These are phyloP conservation scores for Paecilomyces niveus DNA, from an alignment of 2,329 filamentous ascomycete genomes.

Conservation along the genomic window DNA sequence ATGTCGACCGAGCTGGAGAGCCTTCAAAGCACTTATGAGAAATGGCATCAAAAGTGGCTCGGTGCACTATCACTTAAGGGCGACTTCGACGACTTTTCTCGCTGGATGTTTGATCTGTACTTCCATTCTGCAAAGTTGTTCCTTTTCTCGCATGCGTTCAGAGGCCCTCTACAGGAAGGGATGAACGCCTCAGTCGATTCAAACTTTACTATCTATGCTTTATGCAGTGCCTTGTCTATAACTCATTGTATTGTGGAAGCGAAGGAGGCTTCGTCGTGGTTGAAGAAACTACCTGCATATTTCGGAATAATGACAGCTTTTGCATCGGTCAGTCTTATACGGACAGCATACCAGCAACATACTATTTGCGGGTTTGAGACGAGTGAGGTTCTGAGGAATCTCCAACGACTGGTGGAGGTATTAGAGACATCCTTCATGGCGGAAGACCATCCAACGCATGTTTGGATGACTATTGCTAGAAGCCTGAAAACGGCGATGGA, in stretches of 20 bases:
- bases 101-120: conserved; percentile 6
- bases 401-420: not conserved
- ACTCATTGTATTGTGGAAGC: not conserved
- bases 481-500: not conserved
- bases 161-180: conserved; percentile 1
- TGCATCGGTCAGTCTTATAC: conserved; percentile 9
- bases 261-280: not conserved
- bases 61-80: not conserved
- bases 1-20: not conserved
- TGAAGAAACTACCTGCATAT: not conserved
- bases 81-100: conserved; percentile 1
- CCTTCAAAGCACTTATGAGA: not conserved
- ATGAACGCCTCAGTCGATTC: not conserved
- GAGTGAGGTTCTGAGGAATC: not conserved
- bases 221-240: not conserved
- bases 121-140: conserved; percentile 9
- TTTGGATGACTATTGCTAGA: not conserved
- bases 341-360: not conserved
- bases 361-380: not conserved
- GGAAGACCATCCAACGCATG: not conserved
- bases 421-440: not conserved
- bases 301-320: conserved; percentile 10
- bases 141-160: conserved; percentile 10
- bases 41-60: not conserved
- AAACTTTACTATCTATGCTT: not conserved